These are phyloP conservation scores for Entamoeba invadens DNA, from an alignment of 208 protist genomes.

Conservation along the genomic window DNA sequence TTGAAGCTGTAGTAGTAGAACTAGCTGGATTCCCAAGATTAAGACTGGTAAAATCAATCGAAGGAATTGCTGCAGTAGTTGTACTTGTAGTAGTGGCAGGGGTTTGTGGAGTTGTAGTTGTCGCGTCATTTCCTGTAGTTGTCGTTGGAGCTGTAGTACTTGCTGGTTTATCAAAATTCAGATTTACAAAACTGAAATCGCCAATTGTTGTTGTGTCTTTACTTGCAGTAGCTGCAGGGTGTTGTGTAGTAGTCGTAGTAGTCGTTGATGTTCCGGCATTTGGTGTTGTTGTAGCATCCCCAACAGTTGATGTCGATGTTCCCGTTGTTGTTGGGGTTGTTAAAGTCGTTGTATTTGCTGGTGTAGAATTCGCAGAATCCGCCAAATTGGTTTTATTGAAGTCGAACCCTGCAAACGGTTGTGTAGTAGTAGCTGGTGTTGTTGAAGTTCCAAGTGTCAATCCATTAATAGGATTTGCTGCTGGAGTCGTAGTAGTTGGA, in stretches of 20 bases:
- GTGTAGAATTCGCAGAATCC: neutral
- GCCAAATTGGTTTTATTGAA: too few species aligned
- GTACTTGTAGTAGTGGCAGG: too few species aligned
- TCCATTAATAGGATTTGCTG: neutral
- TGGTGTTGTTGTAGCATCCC: too few species aligned
- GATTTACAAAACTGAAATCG: neutral
- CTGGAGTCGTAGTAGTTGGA: neutral
- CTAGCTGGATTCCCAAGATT: too few species aligned
- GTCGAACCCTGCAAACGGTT: too few species aligned
- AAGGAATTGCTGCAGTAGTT: too few species aligned
- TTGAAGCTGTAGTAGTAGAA: too few species aligned
- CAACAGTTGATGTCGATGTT: too few species aligned
- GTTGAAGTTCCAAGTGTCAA: neutral
- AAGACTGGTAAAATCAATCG: too few species aligned
- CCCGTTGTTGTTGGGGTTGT: neutral
- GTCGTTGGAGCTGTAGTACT: conserved; percentile 27
- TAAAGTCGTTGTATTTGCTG: neutral
- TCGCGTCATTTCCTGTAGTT: neutral
- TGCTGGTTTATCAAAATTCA: conserved; percentile 14
- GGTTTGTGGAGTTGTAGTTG: too few species aligned
- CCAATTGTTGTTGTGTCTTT: neutral
- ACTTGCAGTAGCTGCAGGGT: neutral
- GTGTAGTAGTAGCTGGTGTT: neutral
- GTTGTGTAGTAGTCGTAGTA: too few species aligned
- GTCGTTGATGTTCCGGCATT: too few species aligned